These are phyloP conservation scores for Saccharomycopsis capsularis DNA, from an alignment of 805 yeast genomes.

Conservation along the genomic window DNA sequence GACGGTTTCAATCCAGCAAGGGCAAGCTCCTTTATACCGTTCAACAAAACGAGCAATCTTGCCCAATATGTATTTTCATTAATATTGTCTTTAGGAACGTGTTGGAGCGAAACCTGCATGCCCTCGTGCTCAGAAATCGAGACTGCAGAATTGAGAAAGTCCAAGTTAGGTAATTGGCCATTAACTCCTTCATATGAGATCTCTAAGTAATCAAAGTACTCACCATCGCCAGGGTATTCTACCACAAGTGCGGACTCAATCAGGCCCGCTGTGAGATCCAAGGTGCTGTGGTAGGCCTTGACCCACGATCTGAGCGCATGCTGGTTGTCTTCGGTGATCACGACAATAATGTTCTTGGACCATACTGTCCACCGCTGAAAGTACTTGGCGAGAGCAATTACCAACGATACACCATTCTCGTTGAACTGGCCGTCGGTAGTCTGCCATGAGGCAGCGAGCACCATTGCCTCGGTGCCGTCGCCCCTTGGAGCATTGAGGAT, in stretches of 20 bases:
- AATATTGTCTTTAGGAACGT: slow-evolving; percentile 41
- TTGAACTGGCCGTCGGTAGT: slow-evolving; percentile 60
- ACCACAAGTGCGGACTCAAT: slow-evolving; percentile 84
- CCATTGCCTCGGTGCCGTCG: slow-evolving; percentile 93
- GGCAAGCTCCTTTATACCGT: slow-evolving; percentile 64
- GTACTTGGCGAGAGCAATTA: slow-evolving; percentile 68
- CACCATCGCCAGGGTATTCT: slow-evolving; percentile 63
- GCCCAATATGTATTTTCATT: slow-evolving; percentile 42
- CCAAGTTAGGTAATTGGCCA: slow-evolving; percentile 94
- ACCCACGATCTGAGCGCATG: slow-evolving; percentile 81
- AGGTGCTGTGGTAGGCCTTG: slow-evolving; percentile 78
- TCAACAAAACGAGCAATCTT: slow-evolving; percentile 50
- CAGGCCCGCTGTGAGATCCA: slow-evolving; percentile 87
- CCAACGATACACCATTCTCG: slow-evolving; percentile 72
- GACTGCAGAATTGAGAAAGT: slow-evolving; percentile 77
- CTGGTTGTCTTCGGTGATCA: slow-evolving; percentile 67
- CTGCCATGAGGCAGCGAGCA: slow-evolving; percentile 80
- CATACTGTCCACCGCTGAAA: slow-evolving; percentile 84
- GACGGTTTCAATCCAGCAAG: slow-evolving; percentile 58
- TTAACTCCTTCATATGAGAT: slow-evolving; percentile 80
- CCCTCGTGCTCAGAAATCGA: slow-evolving; percentile 70
- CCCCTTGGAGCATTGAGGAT: slow-evolving; percentile 90
- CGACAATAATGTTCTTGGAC: slow-evolving; percentile 90
- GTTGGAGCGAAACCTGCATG: slow-evolving; percentile 60
- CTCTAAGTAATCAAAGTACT: slow-evolving; percentile 68